Base-by-base conservation (phyloP, 73 alveolate genomes). In the Durusdinium trenchii region DNA sequence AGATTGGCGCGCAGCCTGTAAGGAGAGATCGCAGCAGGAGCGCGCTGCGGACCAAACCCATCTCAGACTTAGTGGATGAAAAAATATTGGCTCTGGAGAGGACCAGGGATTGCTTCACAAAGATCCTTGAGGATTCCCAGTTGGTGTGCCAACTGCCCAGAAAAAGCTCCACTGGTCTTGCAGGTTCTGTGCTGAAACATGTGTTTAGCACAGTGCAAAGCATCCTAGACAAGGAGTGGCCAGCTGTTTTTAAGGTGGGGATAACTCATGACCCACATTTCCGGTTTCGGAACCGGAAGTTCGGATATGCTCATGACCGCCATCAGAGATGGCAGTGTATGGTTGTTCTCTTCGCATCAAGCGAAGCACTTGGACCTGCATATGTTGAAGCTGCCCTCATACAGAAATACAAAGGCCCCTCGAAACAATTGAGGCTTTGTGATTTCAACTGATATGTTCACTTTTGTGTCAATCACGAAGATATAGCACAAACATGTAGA, bases 381-480 rank as follows among this genome's bases (percentile, higher is more conserved):
- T 78, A 43, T 78, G 40, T 78, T 42, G 87, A 78, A 20, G 87
- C 62, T 20, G 87, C 87, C 64, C 87, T 78, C 36, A 78, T 78
- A 1, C 87, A 45, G 32, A 43, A 5, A 42, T 78, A 78, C 87
- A 78, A 78, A 43, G 87, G 87, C 23, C 23, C 20, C 87, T 73
- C n/a, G 79, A 64, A 38, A 38, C 28, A 32, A 64, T 26, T 43
- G n/a, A 64, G 79, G 16, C 28, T 10, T 64, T 43, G 45, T 64
- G 28, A 32, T 64, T 43, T 30, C n/a, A n/a, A n/a, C n/a, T n/a
- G n/a, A n/a, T n/a, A n/a, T n/a, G n/a, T n/a, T n/a, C n/a, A n/a
- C n/a, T n/a, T n/a, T n/a, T n/a, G n/a, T n/a, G n/a, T n/a, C n/a
- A n/a, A n/a, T n/a, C n/a, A n/a, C n/a, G n/a, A n/a, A n/a, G n/a